These are phyloP conservation scores for Daucus carota DNA, from an alignment of 129 eudicot species.

Conservation along the genomic window DH1_v3.0 NC_030386.2:32287001-32287500, in stretches of 20 bases:
- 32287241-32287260: neutral
- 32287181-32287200: neutral
- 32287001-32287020: neutral
- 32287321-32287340: neutral
- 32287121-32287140: neutral
- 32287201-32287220: neutral
- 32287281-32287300: neutral
- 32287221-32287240: neutral
- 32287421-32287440: neutral
- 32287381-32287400: neutral
- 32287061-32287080: neutral
- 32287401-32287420: neutral
- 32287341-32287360: neutral
- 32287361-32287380: neutral
- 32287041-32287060: neutral
- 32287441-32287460: neutral
- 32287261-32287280: neutral
- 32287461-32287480: neutral
- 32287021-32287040: neutral
- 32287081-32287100: neutral
- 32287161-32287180: neutral
- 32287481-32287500: slow-evolving; percentile 4
- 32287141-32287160: neutral
- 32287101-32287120: neutral
- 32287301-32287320: neutral